These are phyloP conservation scores for Fraxinus floribunda DNA, from an alignment of 305 asterid species.

Conservation along the genomic window DNA sequence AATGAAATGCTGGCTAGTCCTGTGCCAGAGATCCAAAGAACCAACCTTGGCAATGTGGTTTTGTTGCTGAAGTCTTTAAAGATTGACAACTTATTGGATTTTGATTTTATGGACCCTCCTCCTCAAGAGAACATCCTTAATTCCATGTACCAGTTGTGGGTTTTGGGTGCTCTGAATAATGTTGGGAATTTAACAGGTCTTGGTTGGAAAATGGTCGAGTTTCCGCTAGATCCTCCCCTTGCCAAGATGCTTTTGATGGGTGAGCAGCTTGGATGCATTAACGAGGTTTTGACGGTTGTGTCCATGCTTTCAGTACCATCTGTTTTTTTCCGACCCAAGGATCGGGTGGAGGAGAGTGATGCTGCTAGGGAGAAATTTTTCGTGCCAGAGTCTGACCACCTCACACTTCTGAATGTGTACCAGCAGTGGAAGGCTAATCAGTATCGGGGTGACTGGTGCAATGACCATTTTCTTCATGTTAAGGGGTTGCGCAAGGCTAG, in stretches of 20 bases:
- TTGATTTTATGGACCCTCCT: slow-evolving; percentile 97
- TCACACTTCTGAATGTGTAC: slow-evolving; percentile 87
- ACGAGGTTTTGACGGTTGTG: slow-evolving; percentile 89
- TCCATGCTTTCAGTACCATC: slow-evolving; percentile 98
- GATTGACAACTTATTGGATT: slow-evolving; percentile 77
- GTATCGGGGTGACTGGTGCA: slow-evolving; percentile 94
- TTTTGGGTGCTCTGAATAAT: slow-evolving; percentile 85
- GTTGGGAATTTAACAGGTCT: slow-evolving; percentile 80
- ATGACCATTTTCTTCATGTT: slow-evolving; percentile 86
- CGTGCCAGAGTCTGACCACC: slow-evolving; percentile 92
- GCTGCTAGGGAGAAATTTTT: slow-evolving; percentile 94
- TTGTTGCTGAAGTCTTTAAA: slow-evolving; percentile 85
- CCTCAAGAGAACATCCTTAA: slow-evolving; percentile 94
- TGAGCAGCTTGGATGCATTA: slow-evolving; percentile 67
- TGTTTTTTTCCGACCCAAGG: slow-evolving; percentile 91
- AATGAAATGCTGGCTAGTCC: slow-evolving; percentile 93
- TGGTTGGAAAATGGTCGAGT: slow-evolving; percentile 98
- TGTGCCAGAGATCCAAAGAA: slow-evolving; percentile 93
- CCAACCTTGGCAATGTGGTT: slow-evolving; percentile 93
- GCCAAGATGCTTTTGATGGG: slow-evolving; percentile 96
- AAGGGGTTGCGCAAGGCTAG: slow-evolving; percentile 88
- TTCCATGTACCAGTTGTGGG: slow-evolving; percentile 99
- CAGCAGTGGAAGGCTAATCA: slow-evolving; percentile 92
- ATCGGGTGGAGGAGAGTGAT: slow-evolving; percentile 95
- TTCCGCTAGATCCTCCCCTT: slow-evolving; percentile 94